Percentiles rank a stretch among this genome's conserved stretches.
Evolutionary conservation across 1,284 basidiomycete genomes (phyloP).

Genomic region (Ustilago trichophora): DNA sequence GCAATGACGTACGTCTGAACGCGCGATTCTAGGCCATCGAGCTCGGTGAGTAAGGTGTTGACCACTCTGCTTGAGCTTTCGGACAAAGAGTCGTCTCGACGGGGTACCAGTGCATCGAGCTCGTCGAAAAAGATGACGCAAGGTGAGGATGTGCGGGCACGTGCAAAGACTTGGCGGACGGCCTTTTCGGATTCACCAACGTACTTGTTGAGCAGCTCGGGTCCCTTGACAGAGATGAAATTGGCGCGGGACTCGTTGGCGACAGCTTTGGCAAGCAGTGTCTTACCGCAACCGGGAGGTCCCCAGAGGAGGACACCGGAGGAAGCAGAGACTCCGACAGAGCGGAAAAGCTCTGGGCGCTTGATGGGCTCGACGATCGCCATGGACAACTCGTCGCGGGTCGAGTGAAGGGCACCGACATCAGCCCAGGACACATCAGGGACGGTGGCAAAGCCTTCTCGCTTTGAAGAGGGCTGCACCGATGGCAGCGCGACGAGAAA

Average conservation of each 20-base stretch:
- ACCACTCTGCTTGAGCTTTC: constrained; percentile 97
- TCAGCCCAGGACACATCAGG: constrained; percentile 95
- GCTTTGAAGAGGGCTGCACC: constrained; percentile 93
- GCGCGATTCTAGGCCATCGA: constrained; percentile 89
- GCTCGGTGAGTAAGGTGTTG: constrained; percentile 93
- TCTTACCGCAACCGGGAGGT: constrained; percentile 97
- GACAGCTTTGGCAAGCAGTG: constrained; percentile 92
- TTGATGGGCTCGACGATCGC: constrained; percentile 94
- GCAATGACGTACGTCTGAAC: constrained; percentile 92
- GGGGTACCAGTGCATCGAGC: constrained; percentile 91
- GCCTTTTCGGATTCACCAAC: constrained; percentile 97
- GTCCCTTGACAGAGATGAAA: constrained; percentile 97
- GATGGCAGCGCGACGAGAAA: constrained; percentile 82
- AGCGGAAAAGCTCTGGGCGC: constrained; percentile 84
- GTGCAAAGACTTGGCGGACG: constrained; percentile 89
- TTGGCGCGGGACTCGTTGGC: constrained; percentile 93
- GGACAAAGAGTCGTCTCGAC: constrained; percentile 87
- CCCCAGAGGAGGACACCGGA: constrained; percentile 94
- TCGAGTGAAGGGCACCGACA: constrained; percentile 86
- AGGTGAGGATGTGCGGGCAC: constrained; percentile 84
- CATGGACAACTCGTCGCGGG: constrained; percentile 92
- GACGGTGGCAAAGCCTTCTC: constrained; percentile 96
- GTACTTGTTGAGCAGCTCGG: constrained; percentile 94
- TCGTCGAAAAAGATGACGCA: constrained; percentile 97
- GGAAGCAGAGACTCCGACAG: constrained; percentile 80